A percentile compares a stretch with the other conserved stretches of the same genome.
Conservation (phyloP, 108 stramenopile genomes). For the Skeletonema costatum region DNA sequence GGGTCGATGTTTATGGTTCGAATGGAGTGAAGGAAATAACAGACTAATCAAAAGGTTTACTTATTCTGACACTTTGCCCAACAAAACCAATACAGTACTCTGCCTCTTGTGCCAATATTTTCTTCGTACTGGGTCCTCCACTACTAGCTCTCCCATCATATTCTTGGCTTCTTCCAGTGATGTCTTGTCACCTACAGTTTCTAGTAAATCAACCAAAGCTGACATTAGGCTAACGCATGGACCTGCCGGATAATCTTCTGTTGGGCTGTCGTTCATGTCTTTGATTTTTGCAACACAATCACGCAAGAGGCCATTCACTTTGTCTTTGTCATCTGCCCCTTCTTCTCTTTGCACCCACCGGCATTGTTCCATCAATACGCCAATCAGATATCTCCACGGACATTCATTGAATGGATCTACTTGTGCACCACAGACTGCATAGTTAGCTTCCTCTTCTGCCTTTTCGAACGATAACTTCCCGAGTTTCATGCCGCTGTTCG, state of each 20-base stretch:
- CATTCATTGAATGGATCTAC: conserved; percentile 88
- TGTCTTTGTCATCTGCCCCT: conserved; percentile 16
- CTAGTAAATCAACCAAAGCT: conserved; percentile 75
- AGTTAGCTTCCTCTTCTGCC: conserved; percentile 61
- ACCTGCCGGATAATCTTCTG: conserved; percentile 13
- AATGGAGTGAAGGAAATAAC: conserved; percentile 5
- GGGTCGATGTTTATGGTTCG: conserved; percentile 59
- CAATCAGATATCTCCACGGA: conserved; percentile 84
- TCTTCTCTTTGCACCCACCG: conserved; percentile 29
- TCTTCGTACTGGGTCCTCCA: conserved; percentile 65
- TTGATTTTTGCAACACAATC: conserved; percentile 31
- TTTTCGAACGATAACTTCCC: conserved; percentile 40
- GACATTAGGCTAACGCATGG: conserved; percentile 59
- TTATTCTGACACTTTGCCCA: background rate
- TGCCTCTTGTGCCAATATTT: conserved; percentile 82
- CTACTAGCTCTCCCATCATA: conserved; percentile 45
- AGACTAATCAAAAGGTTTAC: background rate
- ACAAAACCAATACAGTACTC: conserved; percentile 8
- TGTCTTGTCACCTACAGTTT: conserved; percentile 48
- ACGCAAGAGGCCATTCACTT: conserved; percentile 8
- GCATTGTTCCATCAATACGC: conserved; percentile 73
- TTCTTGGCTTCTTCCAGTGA: conserved; percentile 50
- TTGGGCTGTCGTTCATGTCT: conserved; percentile 43
- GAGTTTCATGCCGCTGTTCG: conserved; percentile 8
- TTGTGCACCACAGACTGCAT: conserved; percentile 58